Percentiles rank a stretch among this genome's conserved stretches.
phyloP scores from a whole-genome alignment of 2,329 filamentous ascomycete species.

The Emericellopsis cladophorae region DNA sequence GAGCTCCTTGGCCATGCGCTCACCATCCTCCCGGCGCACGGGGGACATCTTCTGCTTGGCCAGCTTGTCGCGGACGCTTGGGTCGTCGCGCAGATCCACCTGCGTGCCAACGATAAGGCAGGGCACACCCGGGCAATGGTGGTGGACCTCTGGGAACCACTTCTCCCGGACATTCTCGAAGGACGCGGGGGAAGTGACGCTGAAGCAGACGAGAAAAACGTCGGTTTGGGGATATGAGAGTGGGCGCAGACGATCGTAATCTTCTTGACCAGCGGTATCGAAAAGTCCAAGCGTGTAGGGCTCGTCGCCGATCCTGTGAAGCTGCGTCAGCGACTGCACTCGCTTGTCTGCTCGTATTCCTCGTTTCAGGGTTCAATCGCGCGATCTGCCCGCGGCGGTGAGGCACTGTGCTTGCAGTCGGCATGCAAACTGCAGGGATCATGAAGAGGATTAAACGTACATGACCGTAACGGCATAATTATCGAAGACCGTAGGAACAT shows the following conservation, averaged over 20 bases:
- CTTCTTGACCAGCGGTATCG: constrained; percentile 97
- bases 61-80: constrained; percentile 78
- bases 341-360: not conserved
- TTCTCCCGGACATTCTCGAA: constrained; percentile 99
- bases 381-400: not conserved
- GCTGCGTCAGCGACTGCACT: not conserved
- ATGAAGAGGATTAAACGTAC: constrained; percentile 32
- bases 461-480: constrained; percentile 99
- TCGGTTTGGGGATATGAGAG: constrained; percentile 97
- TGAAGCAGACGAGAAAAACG: constrained; percentile 98
- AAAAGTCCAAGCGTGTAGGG: constrained; percentile 95
- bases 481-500: constrained; percentile 97
- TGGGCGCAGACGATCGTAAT: constrained; percentile 94
- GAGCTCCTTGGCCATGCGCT: constrained; percentile 94
- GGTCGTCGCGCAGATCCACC: constrained; percentile 87
- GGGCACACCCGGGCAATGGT: constrained; percentile 95
- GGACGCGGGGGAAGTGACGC: constrained; percentile 89
- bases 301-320: constrained; percentile 87
- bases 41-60: constrained; percentile 93
- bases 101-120: constrained; percentile 97
- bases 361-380: not conserved
- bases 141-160: constrained; percentile 97
- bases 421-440: not conserved
- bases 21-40: constrained; percentile 83
- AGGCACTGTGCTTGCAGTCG: not conserved